These are phyloP conservation scores for Pestalotiopsis sp. DNA, from an alignment of 2,329 filamentous ascomycete species.

Conservation along the genomic window DNA sequence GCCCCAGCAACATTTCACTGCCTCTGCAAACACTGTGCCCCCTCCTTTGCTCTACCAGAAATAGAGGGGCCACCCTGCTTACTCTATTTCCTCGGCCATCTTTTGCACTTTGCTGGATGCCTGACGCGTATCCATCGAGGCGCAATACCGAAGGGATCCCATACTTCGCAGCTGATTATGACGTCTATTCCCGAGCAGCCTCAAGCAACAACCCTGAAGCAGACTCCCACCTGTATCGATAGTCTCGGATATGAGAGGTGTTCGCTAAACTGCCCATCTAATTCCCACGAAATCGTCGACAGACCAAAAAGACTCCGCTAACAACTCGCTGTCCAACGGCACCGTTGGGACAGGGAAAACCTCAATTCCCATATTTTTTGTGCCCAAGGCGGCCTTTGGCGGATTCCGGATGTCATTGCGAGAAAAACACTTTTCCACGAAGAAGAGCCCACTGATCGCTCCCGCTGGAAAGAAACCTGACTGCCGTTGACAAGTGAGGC, in stretches of 20 bases:
- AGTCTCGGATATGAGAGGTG: neutral
- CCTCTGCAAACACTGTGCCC: neutral
- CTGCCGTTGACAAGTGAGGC: neutral
- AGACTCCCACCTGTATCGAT: neutral
- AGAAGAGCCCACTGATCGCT: neutral
- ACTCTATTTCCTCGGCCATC: neutral
- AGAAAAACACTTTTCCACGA: neutral
- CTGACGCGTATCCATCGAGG: constrained; percentile 9
- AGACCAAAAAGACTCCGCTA: neutral
- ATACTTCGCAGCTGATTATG: neutral
- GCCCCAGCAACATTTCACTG: neutral
- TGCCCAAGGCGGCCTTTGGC: neutral
- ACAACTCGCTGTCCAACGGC: neutral
- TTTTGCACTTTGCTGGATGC: neutral
- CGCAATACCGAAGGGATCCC: neutral
- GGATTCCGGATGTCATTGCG: neutral
- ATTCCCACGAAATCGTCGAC: neutral
- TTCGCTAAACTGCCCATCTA: neutral
- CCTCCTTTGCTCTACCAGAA: neutral
- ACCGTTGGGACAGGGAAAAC: neutral
- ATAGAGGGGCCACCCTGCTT: neutral
- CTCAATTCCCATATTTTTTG: neutral
- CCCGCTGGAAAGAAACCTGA: neutral
- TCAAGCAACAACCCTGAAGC: constrained; percentile 3
- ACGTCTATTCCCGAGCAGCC: neutral